These are phyloP conservation scores for Elsinoe batatas DNA, from an alignment of 2,329 filamentous ascomycete genomes.

Conservation along the genomic window DNA sequence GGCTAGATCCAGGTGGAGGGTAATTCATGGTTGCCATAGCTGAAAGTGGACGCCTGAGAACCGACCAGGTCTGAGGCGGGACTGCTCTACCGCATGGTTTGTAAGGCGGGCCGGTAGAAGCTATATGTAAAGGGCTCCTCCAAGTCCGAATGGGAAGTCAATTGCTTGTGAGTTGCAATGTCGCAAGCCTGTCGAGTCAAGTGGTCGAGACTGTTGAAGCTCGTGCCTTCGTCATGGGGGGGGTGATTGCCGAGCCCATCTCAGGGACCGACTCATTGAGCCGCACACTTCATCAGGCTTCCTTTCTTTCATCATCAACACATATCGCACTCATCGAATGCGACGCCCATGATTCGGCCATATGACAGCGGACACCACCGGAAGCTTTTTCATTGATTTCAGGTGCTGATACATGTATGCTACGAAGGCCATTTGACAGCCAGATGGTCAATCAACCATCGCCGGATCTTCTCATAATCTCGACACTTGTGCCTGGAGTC, in stretches of 20 bases:
- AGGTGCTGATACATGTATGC: background rate
- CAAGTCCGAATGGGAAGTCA: background rate
- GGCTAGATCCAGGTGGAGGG: background rate
- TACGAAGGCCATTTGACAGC: slow-evolving; percentile 4
- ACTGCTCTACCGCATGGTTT: background rate
- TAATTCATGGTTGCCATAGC: slow-evolving; percentile 7
- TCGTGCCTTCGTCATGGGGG: slow-evolving; percentile 6
- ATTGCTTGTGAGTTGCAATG: background rate
- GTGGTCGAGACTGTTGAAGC: background rate
- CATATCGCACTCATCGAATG: background rate
- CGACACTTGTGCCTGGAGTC: slow-evolving; percentile 14
- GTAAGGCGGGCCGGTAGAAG: background rate
- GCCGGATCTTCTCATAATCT: slow-evolving; percentile 11
- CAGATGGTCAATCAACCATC: background rate
- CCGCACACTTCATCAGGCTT: background rate
- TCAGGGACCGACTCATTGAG: background rate
- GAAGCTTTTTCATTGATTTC: too few relatives aligned
- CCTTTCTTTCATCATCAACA: background rate
- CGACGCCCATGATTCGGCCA: too few relatives aligned
- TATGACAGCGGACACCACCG: too few relatives aligned
- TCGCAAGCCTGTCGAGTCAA: background rate
- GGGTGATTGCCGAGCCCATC: background rate
- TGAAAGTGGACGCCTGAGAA: background rate
- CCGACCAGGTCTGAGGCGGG: background rate
- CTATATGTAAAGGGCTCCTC: background rate